phyloP scores from a whole-genome alignment of 495 filamentous ascomycete species.

The Penicillium flavigenum region DNA sequence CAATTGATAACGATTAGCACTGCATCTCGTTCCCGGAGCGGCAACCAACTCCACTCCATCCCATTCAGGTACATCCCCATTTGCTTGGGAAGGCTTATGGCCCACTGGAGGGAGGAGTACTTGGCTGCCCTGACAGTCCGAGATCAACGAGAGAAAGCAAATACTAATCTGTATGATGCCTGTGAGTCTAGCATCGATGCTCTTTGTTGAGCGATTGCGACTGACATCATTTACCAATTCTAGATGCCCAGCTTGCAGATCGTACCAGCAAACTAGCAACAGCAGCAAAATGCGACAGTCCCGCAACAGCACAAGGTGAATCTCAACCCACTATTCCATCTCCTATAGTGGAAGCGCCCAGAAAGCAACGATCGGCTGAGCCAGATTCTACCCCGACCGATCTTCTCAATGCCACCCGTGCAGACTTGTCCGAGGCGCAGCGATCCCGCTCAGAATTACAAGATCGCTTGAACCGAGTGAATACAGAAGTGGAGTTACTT shows the following conservation, averaged over 20 bases:
- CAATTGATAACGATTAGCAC: constrained; percentile 30
- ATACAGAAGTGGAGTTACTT: constrained; percentile 59
- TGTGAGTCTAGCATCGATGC: constrained; percentile 43
- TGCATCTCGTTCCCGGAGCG: constrained; percentile 14
- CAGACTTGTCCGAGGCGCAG: constrained; percentile 72
- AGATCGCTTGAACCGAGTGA: constrained; percentile 55
- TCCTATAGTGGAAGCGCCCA: constrained; percentile 22
- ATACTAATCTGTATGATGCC: constrained; percentile 54
- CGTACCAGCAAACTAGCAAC: constrained; percentile 58
- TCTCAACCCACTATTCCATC: constrained; percentile 18
- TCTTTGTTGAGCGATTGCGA: constrained; percentile 11
- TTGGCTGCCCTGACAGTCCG: constrained; percentile 52
- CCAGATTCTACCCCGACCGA: constrained; percentile 32
- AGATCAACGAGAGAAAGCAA: constrained; percentile 58
- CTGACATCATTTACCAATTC: constrained; percentile 24
- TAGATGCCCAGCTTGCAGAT: constrained; percentile 71
- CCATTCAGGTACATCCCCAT: constrained; percentile 15
- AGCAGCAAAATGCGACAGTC: constrained; percentile 7
- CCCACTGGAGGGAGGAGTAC: constrained; percentile 61
- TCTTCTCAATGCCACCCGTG: constrained; percentile 49
- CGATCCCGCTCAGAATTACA: constrained; percentile 68
- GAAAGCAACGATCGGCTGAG: constrained; percentile 25
- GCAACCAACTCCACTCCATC: constrained; percentile 21
- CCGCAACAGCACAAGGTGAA: constrained; percentile 15
- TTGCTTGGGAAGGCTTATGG: constrained; percentile 38